These are phyloP conservation scores for Abortiporus biennis DNA, from an alignment of 1,284 basidiomycete species.

Conservation along the genomic window DNA sequence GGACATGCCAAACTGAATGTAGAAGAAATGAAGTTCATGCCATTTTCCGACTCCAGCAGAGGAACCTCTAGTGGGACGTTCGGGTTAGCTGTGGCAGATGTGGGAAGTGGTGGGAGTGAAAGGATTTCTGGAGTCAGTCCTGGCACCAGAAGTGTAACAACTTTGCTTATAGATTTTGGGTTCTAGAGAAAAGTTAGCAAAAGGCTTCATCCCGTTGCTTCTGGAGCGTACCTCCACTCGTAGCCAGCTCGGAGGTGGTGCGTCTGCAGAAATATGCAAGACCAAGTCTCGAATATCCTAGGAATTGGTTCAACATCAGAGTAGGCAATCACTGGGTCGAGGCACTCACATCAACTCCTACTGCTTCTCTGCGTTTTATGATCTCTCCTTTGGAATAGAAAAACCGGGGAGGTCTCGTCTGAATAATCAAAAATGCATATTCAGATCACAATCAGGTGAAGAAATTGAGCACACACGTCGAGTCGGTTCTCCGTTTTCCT, in stretches of 20 bases:
- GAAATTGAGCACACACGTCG: conserved; percentile 44
- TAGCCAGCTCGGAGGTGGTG: conserved; percentile 78
- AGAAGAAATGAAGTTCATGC: conserved; percentile 69
- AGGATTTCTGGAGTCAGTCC: conserved; percentile 73
- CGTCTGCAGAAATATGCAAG: conserved; percentile 77
- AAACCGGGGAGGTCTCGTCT: conserved; percentile 67
- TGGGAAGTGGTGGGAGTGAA: conserved; percentile 59
- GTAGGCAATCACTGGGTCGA: background rate
- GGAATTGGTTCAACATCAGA: conserved; percentile 7
- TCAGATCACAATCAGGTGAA: conserved; percentile 6
- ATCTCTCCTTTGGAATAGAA: conserved; percentile 78
- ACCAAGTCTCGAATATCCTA: conserved; percentile 84
- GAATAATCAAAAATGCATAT: conserved; percentile 3
- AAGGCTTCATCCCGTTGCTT: no score
- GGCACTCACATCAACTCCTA: conserved; percentile 65
- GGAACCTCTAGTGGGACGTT: conserved; percentile 65
- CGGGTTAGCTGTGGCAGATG: conserved; percentile 57
- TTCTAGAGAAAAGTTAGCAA: conserved; percentile 41
- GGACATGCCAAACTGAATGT: conserved; percentile 91
- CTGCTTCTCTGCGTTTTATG: conserved; percentile 58
- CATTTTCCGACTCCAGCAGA: conserved; percentile 22
- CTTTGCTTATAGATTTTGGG: conserved; percentile 63
- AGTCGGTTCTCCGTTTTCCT: conserved; percentile 50
- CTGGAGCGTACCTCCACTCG: conserved; percentile 61
- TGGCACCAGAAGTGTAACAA: conserved; percentile 75